Evolutionary conservation across 352 stramenopile genomes (phyloP).

Genomic region (Phytophthora palmivora): DNA sequence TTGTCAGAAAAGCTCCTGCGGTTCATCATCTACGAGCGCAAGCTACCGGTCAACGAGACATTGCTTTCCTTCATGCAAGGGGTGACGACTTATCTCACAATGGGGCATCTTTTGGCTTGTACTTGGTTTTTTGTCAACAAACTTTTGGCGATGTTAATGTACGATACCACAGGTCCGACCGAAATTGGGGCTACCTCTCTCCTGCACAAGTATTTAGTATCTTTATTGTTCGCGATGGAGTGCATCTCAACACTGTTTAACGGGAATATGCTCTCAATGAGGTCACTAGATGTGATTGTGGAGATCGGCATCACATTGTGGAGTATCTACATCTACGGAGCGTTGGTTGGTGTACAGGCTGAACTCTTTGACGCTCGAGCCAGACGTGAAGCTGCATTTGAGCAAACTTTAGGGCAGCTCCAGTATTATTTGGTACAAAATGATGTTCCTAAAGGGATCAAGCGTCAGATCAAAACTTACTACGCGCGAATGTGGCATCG

Average conservation of each 20-base stretch:
- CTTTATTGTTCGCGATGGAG: slow-evolving; percentile 72
- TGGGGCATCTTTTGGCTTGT: slow-evolving; percentile 70
- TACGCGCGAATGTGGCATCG: slow-evolving; percentile 69
- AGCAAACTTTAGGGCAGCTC: slow-evolving; percentile 67
- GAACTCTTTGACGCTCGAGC: slow-evolving; percentile 61
- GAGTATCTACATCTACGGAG: slow-evolving; percentile 79
- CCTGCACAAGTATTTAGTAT: slow-evolving; percentile 67
- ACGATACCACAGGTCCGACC: neutral
- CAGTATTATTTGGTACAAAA: slow-evolving; percentile 79
- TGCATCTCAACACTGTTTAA: slow-evolving; percentile 78
- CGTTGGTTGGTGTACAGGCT: slow-evolving; percentile 62
- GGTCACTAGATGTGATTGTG: slow-evolving; percentile 56
- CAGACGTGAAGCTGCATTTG: slow-evolving; percentile 53
- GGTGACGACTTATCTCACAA: slow-evolving; percentile 54
- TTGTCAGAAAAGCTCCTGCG: slow-evolving; percentile 62
- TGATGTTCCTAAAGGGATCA: slow-evolving; percentile 66
- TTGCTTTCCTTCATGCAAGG: slow-evolving; percentile 53
- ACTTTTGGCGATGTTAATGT: slow-evolving; percentile 18
- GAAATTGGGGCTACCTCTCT: slow-evolving; percentile 33
- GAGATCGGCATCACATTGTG: slow-evolving; percentile 67
- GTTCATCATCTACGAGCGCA: slow-evolving; percentile 66
- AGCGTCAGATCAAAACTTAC: slow-evolving; percentile 78
- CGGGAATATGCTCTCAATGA: slow-evolving; percentile 74
- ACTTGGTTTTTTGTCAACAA: slow-evolving; percentile 63
- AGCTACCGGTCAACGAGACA: slow-evolving; percentile 48